Evolutionary conservation across 176 grass and related monocot genomes (phyloP).

Genomic region (Oryza brachyantha): DNA sequence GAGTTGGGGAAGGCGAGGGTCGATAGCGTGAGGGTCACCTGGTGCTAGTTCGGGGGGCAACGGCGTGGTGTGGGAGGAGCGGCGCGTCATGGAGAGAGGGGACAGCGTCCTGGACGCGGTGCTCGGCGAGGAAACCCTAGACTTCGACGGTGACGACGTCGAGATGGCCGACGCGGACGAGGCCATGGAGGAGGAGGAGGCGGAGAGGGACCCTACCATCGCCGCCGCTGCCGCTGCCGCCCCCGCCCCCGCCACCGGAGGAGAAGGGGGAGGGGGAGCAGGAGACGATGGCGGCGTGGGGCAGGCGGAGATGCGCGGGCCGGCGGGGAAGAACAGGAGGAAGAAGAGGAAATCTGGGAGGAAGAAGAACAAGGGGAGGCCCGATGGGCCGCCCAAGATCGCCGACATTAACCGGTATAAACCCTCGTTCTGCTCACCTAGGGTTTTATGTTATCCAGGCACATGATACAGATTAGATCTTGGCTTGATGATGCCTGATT

Average conservation of each 20-base stretch:
- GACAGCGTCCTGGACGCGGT: constrained; percentile 18
- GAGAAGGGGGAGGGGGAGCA: not conserved
- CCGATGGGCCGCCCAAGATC: constrained; percentile 48
- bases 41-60: not conserved
- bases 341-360: constrained; percentile 35
- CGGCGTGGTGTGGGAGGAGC: not conserved
- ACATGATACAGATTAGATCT: not conserved
- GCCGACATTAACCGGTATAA: constrained; percentile 67
- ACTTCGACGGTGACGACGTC: constrained; percentile 45
- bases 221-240: not conserved
- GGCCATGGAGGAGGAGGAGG: constrained; percentile 16
- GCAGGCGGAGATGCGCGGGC: constrained; percentile 18
- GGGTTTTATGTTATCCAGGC: constrained; percentile 27
- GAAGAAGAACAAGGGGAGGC: constrained; percentile 37
- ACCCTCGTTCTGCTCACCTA: constrained; percentile 10
- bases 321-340: constrained; percentile 33
- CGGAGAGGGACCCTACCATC: constrained; percentile 9
- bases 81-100: constrained; percentile 32
- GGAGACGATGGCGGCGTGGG: not conserved
- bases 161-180: constrained; percentile 69
- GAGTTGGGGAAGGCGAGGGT: not conserved
- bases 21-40: not conserved
- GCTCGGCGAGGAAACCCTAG: constrained; percentile 40
- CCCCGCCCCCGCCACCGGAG: not conserved
- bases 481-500: not conserved